Evolutionary conservation across 495 filamentous ascomycete species (phyloP).

Genomic region (Neurospora pannonica): DNA sequence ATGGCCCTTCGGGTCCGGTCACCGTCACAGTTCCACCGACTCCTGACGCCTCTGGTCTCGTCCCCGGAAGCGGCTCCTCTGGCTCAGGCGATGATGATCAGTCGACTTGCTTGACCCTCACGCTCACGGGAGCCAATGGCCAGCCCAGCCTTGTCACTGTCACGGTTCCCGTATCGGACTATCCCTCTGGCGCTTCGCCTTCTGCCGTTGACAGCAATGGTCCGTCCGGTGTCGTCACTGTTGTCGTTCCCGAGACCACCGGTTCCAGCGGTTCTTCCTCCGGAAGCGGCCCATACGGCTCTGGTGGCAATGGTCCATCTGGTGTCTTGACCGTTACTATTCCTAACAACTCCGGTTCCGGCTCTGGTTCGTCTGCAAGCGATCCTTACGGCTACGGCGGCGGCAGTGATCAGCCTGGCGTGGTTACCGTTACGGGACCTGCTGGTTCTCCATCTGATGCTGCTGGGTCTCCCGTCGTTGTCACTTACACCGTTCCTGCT

Average conservation of each 20-base stretch:
- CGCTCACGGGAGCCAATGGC: neutral
- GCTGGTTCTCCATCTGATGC: neutral
- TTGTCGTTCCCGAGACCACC: neutral
- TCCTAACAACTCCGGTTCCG: neutral
- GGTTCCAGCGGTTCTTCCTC: neutral
- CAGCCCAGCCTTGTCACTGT: neutral
- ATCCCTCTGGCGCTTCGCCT: neutral
- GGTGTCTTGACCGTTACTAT: slow-evolving; percentile 3
- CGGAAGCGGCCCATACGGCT: neutral
- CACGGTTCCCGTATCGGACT: neutral
- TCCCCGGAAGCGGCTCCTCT: neutral
- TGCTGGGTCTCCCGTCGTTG: slow-evolving; percentile 1
- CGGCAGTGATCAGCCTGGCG: neutral
- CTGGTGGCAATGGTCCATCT: neutral
- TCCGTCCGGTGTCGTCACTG: neutral
- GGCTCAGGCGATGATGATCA: neutral
- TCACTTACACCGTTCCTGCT: slow-evolving; percentile 15
- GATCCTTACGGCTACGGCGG: neutral
- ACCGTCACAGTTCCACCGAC: neutral
- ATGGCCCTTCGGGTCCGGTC: neutral
- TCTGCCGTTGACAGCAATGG: neutral
- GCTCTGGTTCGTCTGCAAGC: slow-evolving; percentile 1
- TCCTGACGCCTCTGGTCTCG: neutral
- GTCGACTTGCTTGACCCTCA: slow-evolving; percentile 2
- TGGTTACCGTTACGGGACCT: slow-evolving; percentile 5